Evolutionary conservation across 2,329 filamentous ascomycete genomes (phyloP).

Genomic region (Apiospora kogelbergensis): DNA sequence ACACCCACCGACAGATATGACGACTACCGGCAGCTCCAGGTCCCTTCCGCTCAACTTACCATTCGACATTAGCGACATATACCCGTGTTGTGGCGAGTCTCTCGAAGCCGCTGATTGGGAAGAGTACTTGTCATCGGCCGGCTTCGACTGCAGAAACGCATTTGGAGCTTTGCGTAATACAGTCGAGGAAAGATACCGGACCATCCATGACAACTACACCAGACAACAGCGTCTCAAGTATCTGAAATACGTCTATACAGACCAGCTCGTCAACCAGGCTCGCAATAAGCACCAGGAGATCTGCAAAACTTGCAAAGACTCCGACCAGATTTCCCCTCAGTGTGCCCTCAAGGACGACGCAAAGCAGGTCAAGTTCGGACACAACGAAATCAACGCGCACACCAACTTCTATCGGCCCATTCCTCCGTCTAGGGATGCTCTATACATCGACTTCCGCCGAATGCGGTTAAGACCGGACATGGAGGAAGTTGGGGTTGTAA

Average conservation of each 20-base stretch:
- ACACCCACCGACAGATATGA: too few species aligned
- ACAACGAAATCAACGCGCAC: not conserved
- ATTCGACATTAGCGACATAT: not conserved
- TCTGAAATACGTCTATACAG: not conserved
- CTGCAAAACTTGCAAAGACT: not conserved
- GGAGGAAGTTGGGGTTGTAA: not conserved
- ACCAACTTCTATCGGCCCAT: not conserved
- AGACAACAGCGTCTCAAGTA: not conserved
- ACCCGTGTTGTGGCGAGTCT: too few species aligned
- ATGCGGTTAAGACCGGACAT: too few species aligned
- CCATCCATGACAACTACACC: not conserved
- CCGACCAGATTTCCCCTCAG: not conserved
- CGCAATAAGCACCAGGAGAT: not conserved
- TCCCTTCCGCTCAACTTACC: too few species aligned
- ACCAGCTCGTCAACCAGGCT: not conserved
- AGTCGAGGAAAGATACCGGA: not conserved
- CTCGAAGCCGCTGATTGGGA: not conserved
- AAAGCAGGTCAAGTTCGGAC: not conserved
- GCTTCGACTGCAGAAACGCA: not conserved
- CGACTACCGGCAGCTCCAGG: not conserved
- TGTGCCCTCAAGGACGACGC: not conserved
- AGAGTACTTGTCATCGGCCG: not conserved
- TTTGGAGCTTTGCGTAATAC: not conserved
- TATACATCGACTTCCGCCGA: rapidly evolving
- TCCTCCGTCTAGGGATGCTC: not conserved